These are phyloP conservation scores for Vitis riparia DNA, from an alignment of 164 flowering plant species.

Conservation along the genomic window DNA sequence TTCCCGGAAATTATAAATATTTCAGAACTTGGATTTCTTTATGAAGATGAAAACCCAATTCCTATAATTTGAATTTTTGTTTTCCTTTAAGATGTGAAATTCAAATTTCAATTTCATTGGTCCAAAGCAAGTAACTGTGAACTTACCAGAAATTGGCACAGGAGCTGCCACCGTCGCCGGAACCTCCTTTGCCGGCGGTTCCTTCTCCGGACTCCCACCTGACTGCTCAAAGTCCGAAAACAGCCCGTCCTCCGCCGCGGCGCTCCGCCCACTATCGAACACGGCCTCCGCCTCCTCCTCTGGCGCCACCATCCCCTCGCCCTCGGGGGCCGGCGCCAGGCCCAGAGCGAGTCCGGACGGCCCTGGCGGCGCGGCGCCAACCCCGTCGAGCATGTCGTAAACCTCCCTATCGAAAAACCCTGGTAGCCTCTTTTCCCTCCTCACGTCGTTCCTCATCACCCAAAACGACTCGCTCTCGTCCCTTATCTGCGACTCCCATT, in stretches of 20 bases:
- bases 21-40: too few species aligned
- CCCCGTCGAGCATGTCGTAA: slow-evolving; percentile 68
- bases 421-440: slow-evolving; percentile 75
- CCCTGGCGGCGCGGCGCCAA: slow-evolving; percentile 5
- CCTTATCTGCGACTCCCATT: slow-evolving; percentile 57
- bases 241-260: slow-evolving; percentile 66
- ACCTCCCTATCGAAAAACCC: slow-evolving; percentile 91
- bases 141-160: slow-evolving; percentile 45
- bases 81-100: too few species aligned
- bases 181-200: slow-evolving; percentile 2
- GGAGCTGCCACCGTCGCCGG: slow-evolving; percentile 28
- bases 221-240: slow-evolving; percentile 60
- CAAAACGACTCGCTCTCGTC: slow-evolving; percentile 73
- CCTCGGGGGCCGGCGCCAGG: slow-evolving; percentile 4
- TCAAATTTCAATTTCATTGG: too few species aligned
- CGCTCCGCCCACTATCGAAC: slow-evolving; percentile 63
- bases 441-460: slow-evolving; percentile 83
- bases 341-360: slow-evolving; percentile 22
- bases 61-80: too few species aligned
- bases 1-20: too few species aligned
- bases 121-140: too few species aligned
- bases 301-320: slow-evolving; percentile 8
- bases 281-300: slow-evolving; percentile 33
- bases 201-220: slow-evolving; percentile 32
- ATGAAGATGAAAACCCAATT: too few species aligned